Evolutionary conservation across 2,329 filamentous ascomycete species (phyloP), one percentile per base, ranked within the genome.

Genomic region (Arthrinium phaeospermum): DNA sequence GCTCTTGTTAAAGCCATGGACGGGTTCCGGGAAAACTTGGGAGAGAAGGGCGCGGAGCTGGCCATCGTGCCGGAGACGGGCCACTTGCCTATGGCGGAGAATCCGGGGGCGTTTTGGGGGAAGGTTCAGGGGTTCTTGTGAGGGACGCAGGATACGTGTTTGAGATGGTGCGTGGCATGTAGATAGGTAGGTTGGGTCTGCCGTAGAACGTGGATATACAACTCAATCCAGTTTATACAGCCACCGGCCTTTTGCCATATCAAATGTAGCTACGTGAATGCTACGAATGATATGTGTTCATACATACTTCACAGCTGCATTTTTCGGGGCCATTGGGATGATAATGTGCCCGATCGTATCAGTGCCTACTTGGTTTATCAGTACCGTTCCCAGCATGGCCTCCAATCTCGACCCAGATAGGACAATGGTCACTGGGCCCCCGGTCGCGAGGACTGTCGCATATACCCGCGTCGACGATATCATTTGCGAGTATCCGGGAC

Each of bases 1-100:
- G 92, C 92, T 0, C 79, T 97, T 70, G 93, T 93, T 0, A 91
- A 91, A 83, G 92, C 92, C 4, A 97, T 97, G 94, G 90, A 92
- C 71, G 90, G 90, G 19, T 94, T 95, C 87, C 90, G 87, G 71
- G 86, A 82, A 0, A 80, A 84, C 24, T 80, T 94, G 57, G 91
- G 92, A 0, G 80, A 84, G 13, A 79, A 81, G 0, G 89, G 88
- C 0, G 88, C 87, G 0, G 86, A 89, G 72, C 86, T 95, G 75
- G 90, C 87, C 79, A 81, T 93, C 72, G 88, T 97, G 13, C 89
- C 93, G 0, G 84, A 87, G 12, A 91, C 94, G 0, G 94, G 94
- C 0, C 94, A 97, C 84, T 82, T 97, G 78, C 94, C 94, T 0
- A 97, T 97, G 93, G 91, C 91, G 68, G 94, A 97, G 82, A 88